Percentiles rank a stretch among this genome's conserved stretches.
Evolutionary conservation across 140 eudicot species (phyloP).

Genomic region (Bidens hawaiensis): DNA sequence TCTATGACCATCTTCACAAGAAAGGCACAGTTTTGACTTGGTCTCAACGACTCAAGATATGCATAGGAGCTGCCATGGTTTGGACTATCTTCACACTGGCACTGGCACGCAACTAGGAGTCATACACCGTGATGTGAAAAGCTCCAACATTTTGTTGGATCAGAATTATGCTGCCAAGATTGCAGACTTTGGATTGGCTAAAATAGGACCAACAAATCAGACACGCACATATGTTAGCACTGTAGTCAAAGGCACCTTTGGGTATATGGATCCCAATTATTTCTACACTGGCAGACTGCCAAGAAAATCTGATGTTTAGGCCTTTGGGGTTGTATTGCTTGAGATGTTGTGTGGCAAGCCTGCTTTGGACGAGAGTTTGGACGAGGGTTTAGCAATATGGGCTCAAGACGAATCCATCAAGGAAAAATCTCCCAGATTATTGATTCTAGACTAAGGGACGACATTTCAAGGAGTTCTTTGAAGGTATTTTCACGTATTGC

Average conservation of each 20-base stretch:
- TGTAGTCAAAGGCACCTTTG: slow-evolving; percentile 1
- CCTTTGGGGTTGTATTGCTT: slow-evolving; percentile 15
- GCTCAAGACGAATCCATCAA: slow-evolving; percentile 7
- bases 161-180: neutral
- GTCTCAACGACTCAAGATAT: slow-evolving; percentile 8
- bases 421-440: slow-evolving; percentile 4
- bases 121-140: slow-evolving; percentile 12
- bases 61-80: slow-evolving; percentile 11
- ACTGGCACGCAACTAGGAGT: neutral
- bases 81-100: neutral
- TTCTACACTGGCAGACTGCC: slow-evolving; percentile 4
- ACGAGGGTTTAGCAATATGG: slow-evolving; percentile 8
- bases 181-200: slow-evolving; percentile 7
- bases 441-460: neutral
- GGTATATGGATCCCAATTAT: slow-evolving; percentile 12
- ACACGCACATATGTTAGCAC: neutral
- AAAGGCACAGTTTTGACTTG: neutral
- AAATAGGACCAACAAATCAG: slow-evolving; percentile 10
- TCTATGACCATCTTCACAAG: slow-evolving; percentile 1
- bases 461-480: neutral
- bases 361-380: slow-evolving; percentile 6
- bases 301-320: slow-evolving; percentile 14
- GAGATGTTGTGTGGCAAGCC: slow-evolving; percentile 14
- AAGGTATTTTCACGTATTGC: neutral
- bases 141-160: slow-evolving; percentile 17